phyloP scores from a whole-genome alignment of 768 basidiomycete genomes.

The Coprinopsis strossmayeri region DNA sequence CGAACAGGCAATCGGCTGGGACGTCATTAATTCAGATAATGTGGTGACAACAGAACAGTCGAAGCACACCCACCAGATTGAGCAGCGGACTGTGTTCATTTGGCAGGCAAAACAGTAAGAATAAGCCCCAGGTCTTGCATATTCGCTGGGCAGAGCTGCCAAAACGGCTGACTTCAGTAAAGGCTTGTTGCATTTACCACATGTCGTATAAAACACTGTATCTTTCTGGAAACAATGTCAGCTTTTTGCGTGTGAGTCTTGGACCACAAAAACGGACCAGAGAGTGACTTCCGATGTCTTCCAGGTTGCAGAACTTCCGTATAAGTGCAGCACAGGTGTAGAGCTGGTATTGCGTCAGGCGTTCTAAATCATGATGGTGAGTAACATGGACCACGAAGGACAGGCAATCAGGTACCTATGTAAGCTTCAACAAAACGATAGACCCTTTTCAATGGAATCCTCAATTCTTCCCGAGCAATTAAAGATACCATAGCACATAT shows the following conservation, averaged over 20 bases:
- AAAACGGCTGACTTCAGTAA: conserved; percentile 35
- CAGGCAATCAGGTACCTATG: conserved; percentile 40
- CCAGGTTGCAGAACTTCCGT: conserved; percentile 52
- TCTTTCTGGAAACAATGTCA: conserved; percentile 42
- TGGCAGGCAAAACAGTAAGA: conserved; percentile 56
- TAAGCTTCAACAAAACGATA: conserved; percentile 63
- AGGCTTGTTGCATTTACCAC: conserved; percentile 64
- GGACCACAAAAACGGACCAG: conserved; percentile 32
- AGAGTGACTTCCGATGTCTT: conserved; percentile 46
- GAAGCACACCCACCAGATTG: conserved; percentile 58
- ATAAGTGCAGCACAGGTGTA: conserved; percentile 68
- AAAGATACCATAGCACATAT: conserved; percentile 70
- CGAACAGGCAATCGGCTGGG: conserved; percentile 72
- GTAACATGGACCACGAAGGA: neutral
- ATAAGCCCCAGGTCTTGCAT: conserved; percentile 29
- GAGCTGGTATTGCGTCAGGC: conserved; percentile 54
- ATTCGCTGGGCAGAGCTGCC: conserved; percentile 19
- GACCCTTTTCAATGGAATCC: conserved; percentile 34
- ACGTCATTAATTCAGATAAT: neutral
- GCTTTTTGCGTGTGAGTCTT: neutral
- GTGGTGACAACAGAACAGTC: neutral
- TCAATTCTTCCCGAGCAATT: conserved; percentile 54
- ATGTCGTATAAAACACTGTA: conserved; percentile 65
- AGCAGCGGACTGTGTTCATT: conserved; percentile 40
- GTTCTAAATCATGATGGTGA: conserved; percentile 34